Conservation (phyloP, 495 filamentous ascomycete species). For the Sphaerosporella brunnea region DNA sequence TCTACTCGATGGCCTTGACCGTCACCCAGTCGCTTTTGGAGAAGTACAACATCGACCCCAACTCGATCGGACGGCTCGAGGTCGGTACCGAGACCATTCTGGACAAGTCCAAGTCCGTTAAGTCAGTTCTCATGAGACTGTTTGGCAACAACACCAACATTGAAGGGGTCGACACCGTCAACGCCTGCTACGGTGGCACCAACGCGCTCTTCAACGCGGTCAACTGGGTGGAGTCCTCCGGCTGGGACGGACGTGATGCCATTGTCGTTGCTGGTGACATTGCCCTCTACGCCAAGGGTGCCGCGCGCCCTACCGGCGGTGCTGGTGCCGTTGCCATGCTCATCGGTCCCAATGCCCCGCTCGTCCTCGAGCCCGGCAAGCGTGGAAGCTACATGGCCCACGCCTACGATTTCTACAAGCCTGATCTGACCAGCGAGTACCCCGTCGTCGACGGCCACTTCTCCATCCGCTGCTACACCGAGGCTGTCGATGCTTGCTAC, state of each 20-base stretch:
- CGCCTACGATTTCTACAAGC: constrained; percentile 98
- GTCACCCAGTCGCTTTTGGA: constrained; percentile 69
- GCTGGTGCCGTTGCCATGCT: constrained; percentile 89
- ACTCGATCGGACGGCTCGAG: constrained; percentile 80
- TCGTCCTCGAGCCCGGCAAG: constrained; percentile 81
- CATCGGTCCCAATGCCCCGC: constrained; percentile 78
- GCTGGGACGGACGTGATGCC: constrained; percentile 88
- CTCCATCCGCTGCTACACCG: constrained; percentile 87
- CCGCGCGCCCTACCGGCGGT: constrained; percentile 86
- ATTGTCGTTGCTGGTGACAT: constrained; percentile 94
- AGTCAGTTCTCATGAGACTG: constrained; percentile 97
- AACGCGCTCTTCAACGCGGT: constrained; percentile 93
- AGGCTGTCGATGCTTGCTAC: constrained; percentile 91
- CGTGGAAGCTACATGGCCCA: constrained; percentile 76
- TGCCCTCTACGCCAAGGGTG: constrained; percentile 92
- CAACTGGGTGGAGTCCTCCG: constrained; percentile 96
- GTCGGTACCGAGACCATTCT: constrained; percentile 96
- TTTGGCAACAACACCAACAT: constrained; percentile 82
- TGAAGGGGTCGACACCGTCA: constrained; percentile 90
- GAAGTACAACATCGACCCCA: constrained; percentile 86
- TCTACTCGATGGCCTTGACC: constrained; percentile 92
- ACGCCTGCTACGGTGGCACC: constrained; percentile 96
- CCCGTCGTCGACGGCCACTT: constrained; percentile 92
- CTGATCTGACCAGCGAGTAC: constrained; percentile 94
- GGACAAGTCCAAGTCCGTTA: constrained; percentile 99